A percentile compares a stretch with the other conserved stretches of the same genome.
Evolutionary conservation across 805 yeast genomes (phyloP).

Genomic region (Wickerhamiella spandovensis): DNA sequence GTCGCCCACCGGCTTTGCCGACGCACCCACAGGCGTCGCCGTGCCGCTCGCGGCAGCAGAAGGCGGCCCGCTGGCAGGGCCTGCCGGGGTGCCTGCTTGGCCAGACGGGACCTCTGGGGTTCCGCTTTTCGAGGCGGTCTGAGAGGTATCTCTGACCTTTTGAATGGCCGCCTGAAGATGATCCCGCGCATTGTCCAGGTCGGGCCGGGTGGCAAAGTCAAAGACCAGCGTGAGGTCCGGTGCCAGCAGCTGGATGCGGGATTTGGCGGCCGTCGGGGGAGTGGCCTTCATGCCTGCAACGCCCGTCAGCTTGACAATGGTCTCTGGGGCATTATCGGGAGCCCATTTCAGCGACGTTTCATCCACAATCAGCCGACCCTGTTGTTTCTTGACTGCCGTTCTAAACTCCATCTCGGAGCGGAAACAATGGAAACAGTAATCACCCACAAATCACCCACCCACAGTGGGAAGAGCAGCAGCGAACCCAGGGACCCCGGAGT

Average conservation of each 20-base stretch:
- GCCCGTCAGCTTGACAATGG: conserved; percentile 6
- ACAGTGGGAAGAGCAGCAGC: too few species aligned
- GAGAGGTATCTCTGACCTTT: conserved; percentile 39
- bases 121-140: conserved; percentile 47
- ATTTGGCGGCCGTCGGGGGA: conserved; percentile 23
- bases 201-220: conserved; percentile 55
- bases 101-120: conserved; percentile 4
- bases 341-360: conserved; percentile 10
- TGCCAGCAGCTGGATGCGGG: conserved; percentile 17
- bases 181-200: conserved; percentile 42
- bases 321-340: conserved; percentile 4
- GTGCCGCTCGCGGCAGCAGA: not conserved
- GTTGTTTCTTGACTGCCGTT: conserved; percentile 13
- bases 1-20: not conserved
- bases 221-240: conserved; percentile 29
- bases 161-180: conserved; percentile 19
- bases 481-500: too few species aligned
- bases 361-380: conserved; percentile 11
- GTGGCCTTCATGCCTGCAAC: conserved; percentile 23
- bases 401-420: conserved; percentile 12
- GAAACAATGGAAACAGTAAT: too few species aligned
- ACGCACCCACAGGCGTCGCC: not conserved
- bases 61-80: conserved; percentile 3
- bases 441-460: too few species aligned
- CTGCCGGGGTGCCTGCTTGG: too few species aligned